Evolutionary conservation across 345 rosid species (phyloP).

Genomic region (Acer saccharum): DNA sequence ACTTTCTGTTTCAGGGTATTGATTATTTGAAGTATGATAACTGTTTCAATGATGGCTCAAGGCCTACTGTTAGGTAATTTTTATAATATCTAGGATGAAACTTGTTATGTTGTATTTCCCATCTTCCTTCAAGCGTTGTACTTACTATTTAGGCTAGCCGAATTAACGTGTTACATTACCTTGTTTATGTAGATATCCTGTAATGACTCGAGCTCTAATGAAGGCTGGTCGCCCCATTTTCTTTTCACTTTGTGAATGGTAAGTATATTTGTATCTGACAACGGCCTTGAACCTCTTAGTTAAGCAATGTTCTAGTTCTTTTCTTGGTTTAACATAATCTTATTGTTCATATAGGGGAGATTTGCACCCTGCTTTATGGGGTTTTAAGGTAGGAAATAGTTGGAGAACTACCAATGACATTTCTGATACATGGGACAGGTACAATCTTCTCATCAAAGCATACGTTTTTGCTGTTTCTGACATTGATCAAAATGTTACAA

Average conservation of each 20-base stretch:
- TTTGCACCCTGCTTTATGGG: slow-evolving; percentile 95
- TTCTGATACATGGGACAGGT: slow-evolving; percentile 76
- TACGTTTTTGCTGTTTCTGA: neutral
- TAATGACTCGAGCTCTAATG: slow-evolving; percentile 82
- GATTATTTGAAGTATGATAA: slow-evolving; percentile 96
- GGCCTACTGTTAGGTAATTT: slow-evolving; percentile 64
- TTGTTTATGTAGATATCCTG: slow-evolving; percentile 64
- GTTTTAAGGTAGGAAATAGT: slow-evolving; percentile 73
- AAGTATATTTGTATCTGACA: neutral
- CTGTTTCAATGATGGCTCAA: slow-evolving; percentile 63
- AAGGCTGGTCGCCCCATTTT: slow-evolving; percentile 76
- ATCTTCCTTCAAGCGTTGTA: neutral
- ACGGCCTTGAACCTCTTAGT: neutral
- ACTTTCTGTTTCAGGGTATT: slow-evolving; percentile 54
- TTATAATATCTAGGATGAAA: neutral
- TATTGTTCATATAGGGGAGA: slow-evolving; percentile 56
- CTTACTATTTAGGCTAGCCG: neutral
- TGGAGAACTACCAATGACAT: slow-evolving; percentile 95
- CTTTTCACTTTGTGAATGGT: slow-evolving; percentile 94
- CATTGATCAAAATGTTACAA: neutral
- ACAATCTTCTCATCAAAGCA: slow-evolving; percentile 3
- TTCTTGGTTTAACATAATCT: neutral
- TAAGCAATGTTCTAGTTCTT: neutral
- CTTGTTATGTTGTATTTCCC: neutral
- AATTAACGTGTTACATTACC: neutral